Base-by-base conservation (phyloP, 2,329 filamentous ascomycete genomes). In the Thelonectria olida region DNA sequence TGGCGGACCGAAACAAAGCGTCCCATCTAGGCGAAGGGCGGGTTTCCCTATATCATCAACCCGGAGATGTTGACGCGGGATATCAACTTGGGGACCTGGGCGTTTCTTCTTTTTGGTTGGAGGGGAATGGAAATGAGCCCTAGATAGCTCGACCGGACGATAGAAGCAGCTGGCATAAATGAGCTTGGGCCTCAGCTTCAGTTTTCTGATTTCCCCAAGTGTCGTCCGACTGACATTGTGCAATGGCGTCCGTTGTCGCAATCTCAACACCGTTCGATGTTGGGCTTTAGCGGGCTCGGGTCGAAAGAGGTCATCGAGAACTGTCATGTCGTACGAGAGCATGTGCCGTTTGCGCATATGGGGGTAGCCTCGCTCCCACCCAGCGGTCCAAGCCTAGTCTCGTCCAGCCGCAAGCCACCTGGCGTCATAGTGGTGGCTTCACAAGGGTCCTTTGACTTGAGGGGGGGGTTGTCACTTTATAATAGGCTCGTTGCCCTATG, bases 321-420 rank as follows among this genome's bases (percentile, higher is more conserved):
- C 23, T 36, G 42, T 28, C 34, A 39, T 49, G 64, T 70, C 62
- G 68, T 70, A 66, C 58, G 66, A 68, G 58, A 52, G 47, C 53
- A 57, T 28, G 17, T 47, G 50, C 45, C 42, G 42, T 31, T 13
- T 31, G 6, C 10, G 28, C 28, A 31, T 31, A n/a, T n/a, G n/a
- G n/a, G n/a, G n/a, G n/a, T n/a, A n/a, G 27, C 25, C 38, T 39
- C 38, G 31, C 44, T 61, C n/a, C n/a, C n/a, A n/a, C n/a, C n/a
- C n/a, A n/a, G n/a, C n/a, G n/a, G n/a, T n/a, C 54, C 54, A 57
- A 49, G 28, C 47, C 25, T 34, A 47, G 51, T n/a, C 17, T 28
- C 22, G 53, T 47, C 28, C 38, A 31, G 53, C 22, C 50, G 31
- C 36, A 27, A n/a, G 41, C 47, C 41, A 39, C 48, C 44, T 62